Conservation (phyloP, 2,329 filamentous ascomycete genomes). For the Penicillium sp. region DNA sequence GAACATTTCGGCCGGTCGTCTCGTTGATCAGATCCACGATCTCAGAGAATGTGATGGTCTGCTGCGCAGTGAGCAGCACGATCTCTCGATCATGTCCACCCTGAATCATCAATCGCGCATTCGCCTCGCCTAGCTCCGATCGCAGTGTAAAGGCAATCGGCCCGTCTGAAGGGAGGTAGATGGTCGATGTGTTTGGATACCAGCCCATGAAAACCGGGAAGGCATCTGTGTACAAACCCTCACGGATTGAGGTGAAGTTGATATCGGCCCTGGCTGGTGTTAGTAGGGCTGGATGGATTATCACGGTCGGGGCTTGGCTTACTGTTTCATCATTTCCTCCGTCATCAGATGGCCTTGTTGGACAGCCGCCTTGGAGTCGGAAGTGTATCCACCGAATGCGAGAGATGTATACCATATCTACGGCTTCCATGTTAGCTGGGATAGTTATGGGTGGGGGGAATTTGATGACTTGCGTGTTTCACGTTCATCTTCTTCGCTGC, state of each 20-base stretch:
- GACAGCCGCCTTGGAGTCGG: conserved; percentile 48
- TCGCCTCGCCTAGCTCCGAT: conserved; percentile 56
- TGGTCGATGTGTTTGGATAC: conserved; percentile 34
- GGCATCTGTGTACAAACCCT: conserved; percentile 60
- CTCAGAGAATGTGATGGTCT: conserved; percentile 35
- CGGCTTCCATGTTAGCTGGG: conserved; percentile 44
- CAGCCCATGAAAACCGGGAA: conserved; percentile 58
- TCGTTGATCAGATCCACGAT: conserved; percentile 41
- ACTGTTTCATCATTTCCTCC: conserved; percentile 51
- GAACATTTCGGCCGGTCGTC: conserved; percentile 33
- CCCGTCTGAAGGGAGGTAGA: conserved; percentile 40
- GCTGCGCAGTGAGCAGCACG: conserved; percentile 41
- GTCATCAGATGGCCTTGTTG: conserved; percentile 60
- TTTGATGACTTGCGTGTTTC: conserved; percentile 43
- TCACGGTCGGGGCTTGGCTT: conserved; percentile 5
- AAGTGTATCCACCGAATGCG: conserved; percentile 51
- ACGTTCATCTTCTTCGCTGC: conserved; percentile 55
- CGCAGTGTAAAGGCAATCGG: conserved; percentile 53
- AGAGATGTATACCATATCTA: conserved; percentile 58
- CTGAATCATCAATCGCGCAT: conserved; percentile 50
- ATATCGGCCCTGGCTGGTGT: conserved; percentile 36
- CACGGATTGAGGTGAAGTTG: conserved; percentile 55
- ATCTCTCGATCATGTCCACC: conserved; percentile 38
- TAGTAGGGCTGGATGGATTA: neutral
- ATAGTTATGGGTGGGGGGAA: conserved; percentile 47